Base-by-base conservation (phyloP, 495 filamentous ascomycete species). In the Podospora pseudocomata region DNA sequence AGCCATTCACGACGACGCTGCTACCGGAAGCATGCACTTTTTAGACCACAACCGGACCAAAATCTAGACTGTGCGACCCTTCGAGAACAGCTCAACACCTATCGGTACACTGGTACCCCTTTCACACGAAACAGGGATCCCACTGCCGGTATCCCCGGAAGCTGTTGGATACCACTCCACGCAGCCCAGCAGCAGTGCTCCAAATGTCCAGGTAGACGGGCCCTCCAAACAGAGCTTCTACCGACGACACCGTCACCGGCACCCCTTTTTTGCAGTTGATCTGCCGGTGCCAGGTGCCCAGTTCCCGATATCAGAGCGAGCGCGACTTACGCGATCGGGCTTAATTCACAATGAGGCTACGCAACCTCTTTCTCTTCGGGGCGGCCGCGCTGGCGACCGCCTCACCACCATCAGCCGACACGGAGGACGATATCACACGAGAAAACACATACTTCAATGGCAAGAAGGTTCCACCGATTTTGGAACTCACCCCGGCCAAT, bases 401-500 rank as follows among this genome's bases (percentile, higher is more conserved):
- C 67, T 70, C 76, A 30, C 49, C 68, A 26, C 67, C 75, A 68
- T 72, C 73, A 61, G 74, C 77, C 58, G 75, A 72, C 2, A 13
- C 55, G 57, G 75, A 80, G 5, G 79, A 79, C 19, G 75, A 77
- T 56, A 65, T 67, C 44, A 67, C 75, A 20, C 68, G 64, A 19
- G 75, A 81, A 70, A 77, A 77, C 57, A 93, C 92, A 19, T 83
- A 85, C 26, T 97, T 97, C 83, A 95, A 97, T 80, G 90, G 86
- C 61, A 81, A 92, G 53, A 83, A 85, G 68, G 92, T 97, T 15
- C 93, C 93, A 26, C 89, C 90, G 28, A 78, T 93, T 75, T 84
- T 85, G 70, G 86, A 84, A 60, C 67, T 85, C 68, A 83, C 80
- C 16, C 72, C 77, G 55, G 73, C 77, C 58, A 84, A 73, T 63